These are phyloP conservation scores for Triangularia setosa DNA, from an alignment of 2,329 filamentous ascomycete genomes.

Conservation along the genomic window DNA sequence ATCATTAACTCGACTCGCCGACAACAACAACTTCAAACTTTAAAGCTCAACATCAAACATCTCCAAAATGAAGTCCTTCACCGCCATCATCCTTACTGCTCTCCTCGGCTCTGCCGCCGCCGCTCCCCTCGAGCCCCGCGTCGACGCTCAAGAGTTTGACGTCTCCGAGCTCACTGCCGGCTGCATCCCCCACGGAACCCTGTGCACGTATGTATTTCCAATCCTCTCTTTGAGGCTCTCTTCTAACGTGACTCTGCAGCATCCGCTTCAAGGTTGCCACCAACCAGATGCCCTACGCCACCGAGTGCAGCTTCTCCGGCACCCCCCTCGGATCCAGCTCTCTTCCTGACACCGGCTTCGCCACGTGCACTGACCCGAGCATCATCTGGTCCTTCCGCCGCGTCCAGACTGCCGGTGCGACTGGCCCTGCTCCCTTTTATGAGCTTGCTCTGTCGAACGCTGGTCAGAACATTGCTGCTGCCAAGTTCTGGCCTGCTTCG, in stretches of 20 bases:
- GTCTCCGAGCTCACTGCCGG: conserved; percentile 29
- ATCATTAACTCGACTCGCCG: neutral
- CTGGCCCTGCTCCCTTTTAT: conserved; percentile 7
- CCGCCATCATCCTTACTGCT: conserved; percentile 20
- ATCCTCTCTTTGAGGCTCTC: conserved; percentile 9
- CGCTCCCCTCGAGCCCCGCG: conserved; percentile 18
- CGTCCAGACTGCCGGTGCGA: neutral
- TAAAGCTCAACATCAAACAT: conserved; percentile 23
- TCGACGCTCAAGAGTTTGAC: conserved; percentile 25
- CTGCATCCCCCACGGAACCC: conserved; percentile 29
- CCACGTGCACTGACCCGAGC: conserved; percentile 45
- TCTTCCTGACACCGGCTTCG: conserved; percentile 48
- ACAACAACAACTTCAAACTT: neutral
- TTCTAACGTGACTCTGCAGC: neutral
- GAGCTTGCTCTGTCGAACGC: conserved; percentile 18
- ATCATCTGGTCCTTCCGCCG: conserved; percentile 21
- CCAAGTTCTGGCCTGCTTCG: conserved; percentile 10
- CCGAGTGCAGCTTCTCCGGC: conserved; percentile 15
- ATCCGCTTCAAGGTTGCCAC: conserved; percentile 20
- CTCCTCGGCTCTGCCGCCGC: conserved; percentile 25
- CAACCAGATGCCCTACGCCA: conserved; percentile 15
- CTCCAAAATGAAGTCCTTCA: conserved; percentile 33
- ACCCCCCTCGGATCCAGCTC: conserved; percentile 10
- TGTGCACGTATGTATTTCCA: conserved; percentile 26
- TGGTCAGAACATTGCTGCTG: conserved; percentile 11